Percentiles rank a stretch among this genome's conserved stretches.
These are phyloP conservation scores for Penicillium bialowiezense DNA, from an alignment of 495 filamentous ascomycete species.

Conservation along the genomic window DNA sequence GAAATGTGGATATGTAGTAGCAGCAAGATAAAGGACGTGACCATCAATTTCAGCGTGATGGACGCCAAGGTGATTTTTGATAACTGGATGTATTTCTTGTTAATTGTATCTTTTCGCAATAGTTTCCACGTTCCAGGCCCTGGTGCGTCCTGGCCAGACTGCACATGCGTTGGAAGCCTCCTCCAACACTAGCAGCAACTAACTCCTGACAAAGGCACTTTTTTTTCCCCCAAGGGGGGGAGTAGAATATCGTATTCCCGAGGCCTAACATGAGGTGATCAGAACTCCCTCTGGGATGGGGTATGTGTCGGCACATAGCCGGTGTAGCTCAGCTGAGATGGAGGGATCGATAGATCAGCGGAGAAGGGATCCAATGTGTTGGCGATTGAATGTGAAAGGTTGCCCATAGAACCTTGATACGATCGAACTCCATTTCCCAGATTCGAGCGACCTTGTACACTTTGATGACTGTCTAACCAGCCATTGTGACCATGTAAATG, in stretches of 20 bases:
- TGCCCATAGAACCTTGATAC: slow-evolving; percentile 22
- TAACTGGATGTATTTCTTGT: neutral
- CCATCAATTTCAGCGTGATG: too few species aligned
- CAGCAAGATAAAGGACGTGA: too few species aligned
- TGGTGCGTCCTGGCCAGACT: too few species aligned
- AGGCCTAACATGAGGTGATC: neutral
- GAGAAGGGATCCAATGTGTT: slow-evolving; percentile 32
- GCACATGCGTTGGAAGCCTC: too few species aligned
- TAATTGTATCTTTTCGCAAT: neutral
- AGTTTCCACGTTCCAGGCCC: too few species aligned
- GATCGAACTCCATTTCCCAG: slow-evolving; percentile 24
- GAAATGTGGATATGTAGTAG: too few species aligned
- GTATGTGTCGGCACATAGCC: slow-evolving; percentile 32
- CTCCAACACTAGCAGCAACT: too few species aligned
- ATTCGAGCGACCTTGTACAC: slow-evolving; percentile 19
- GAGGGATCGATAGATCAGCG: slow-evolving; percentile 29
- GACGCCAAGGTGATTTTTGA: too few species aligned
- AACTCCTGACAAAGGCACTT: neutral
- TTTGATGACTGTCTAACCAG: slow-evolving; percentile 30
- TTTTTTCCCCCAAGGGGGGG: too few species aligned
- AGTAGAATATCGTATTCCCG: too few species aligned
- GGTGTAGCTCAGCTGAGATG: slow-evolving; percentile 34
- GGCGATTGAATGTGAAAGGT: slow-evolving; percentile 27
- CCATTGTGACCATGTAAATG: slow-evolving; percentile 25
- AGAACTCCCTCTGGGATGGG: slow-evolving; percentile 30